Percentiles rank a stretch among this genome's conserved stretches.
Conservation (phyloP, 768 basidiomycete species). For the Mycena belliarum region DNA sequence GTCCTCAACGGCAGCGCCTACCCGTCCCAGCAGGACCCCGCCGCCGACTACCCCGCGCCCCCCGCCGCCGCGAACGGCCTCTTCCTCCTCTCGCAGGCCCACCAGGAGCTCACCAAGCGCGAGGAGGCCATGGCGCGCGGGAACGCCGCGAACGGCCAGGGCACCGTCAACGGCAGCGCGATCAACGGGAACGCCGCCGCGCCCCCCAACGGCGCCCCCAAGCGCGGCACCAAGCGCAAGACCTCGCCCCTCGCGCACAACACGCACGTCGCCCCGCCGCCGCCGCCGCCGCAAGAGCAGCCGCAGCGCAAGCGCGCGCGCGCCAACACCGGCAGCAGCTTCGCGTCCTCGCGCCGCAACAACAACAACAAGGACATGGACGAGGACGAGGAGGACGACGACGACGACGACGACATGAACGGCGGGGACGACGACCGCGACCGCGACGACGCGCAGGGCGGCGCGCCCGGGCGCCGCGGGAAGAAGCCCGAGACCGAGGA, state of each 20-base stretch:
- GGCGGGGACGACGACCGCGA: conserved; percentile 26
- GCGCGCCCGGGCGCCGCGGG: conserved; percentile 27
- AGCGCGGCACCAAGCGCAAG: conserved; percentile 75
- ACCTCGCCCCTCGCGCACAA: conserved; percentile 49
- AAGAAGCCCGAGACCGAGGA: conserved; percentile 97
- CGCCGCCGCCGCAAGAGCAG: conserved; percentile 24
- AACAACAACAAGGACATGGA: conserved; percentile 31
- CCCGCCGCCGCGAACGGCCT: conserved; percentile 87
- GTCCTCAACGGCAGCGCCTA: conserved; percentile 63
- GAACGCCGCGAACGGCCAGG: not conserved
- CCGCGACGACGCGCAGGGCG: conserved; percentile 19
- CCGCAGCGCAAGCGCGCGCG: conserved; percentile 43
- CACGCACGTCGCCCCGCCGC: conserved; percentile 28
- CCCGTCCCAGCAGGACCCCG: conserved; percentile 56
- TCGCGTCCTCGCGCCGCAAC: conserved; percentile 35
- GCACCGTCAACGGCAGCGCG: conserved; percentile 24
- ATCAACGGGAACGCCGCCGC: conserved; percentile 19
- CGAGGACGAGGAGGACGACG: conserved; percentile 36
- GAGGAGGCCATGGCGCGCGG: conserved; percentile 60
- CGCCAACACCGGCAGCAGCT: conserved; percentile 22
- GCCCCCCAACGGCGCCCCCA: conserved; percentile 21
- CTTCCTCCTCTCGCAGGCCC: conserved; percentile 91
- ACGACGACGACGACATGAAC: conserved; percentile 37
- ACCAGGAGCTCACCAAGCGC: conserved; percentile 95
- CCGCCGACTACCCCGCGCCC: conserved; percentile 41